phyloP scores from a whole-genome alignment of 495 filamentous ascomycete genomes.

The Neurospora sp. region DNA sequence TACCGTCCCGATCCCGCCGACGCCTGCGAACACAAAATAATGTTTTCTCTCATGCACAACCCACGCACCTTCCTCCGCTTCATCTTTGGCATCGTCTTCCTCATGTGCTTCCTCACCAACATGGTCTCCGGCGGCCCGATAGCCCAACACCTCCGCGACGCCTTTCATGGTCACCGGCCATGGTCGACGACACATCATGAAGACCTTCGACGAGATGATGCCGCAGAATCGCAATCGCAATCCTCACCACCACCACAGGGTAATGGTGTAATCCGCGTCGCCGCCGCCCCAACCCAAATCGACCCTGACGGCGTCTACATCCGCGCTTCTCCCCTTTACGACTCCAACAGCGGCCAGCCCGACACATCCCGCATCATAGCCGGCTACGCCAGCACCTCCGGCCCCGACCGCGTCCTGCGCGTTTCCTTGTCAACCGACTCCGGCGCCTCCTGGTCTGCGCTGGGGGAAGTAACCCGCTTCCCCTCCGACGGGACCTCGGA shows the following conservation, averaged over 20 bases:
- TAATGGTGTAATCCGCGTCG: neutral
- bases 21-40: neutral
- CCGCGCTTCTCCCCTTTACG: conserved; percentile 26
- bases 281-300: conserved; percentile 16
- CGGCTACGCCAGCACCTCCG: conserved; percentile 27
- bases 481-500: conserved; percentile 29
- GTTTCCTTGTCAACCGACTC: conserved; percentile 28
- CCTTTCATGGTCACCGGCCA: neutral
- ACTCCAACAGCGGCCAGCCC: conserved; percentile 13
- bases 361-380: conserved; percentile 22
- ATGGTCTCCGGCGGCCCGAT: neutral
- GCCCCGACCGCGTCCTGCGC: conserved; percentile 18
- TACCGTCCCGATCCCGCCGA: neutral
- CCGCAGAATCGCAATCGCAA: neutral
- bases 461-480: conserved; percentile 21
- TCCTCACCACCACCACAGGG: neutral
- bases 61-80: neutral
- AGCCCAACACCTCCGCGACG: neutral
- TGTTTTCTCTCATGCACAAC: neutral
- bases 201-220: neutral
- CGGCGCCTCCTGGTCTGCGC: conserved; percentile 29
- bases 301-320: conserved; percentile 36
- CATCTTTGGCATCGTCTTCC: neutral
- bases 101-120: neutral
- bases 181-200: neutral